Conservation (phyloP, 225 moss, liverwort and hornwort genomes). For the Pseudisothecium myosuroides region DNA sequence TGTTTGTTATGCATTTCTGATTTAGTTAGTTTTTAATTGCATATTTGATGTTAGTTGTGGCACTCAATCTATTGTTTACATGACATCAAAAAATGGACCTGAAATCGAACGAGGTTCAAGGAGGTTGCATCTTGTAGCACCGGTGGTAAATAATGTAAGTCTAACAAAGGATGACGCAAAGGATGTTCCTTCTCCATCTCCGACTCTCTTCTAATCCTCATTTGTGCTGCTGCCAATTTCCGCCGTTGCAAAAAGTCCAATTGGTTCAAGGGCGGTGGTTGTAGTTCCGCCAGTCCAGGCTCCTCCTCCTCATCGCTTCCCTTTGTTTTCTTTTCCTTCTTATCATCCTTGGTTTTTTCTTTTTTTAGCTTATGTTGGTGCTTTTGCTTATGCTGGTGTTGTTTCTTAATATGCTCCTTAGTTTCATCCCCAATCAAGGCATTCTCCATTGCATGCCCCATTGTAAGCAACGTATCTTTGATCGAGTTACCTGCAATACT, state of each 20-base stretch:
- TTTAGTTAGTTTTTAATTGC: too few relatives aligned
- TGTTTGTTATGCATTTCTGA: too few relatives aligned
- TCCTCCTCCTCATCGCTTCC: neutral
- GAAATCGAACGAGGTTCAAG: slow-evolving; percentile 1
- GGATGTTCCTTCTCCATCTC: neutral
- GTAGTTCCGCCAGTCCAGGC: neutral
- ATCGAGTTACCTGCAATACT: neutral
- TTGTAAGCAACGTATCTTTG: neutral
- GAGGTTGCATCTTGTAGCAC: slow-evolving; percentile 8
- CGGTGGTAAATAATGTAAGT: neutral
- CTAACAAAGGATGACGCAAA: neutral
- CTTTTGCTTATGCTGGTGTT: neutral
- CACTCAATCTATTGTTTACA: too few relatives aligned
- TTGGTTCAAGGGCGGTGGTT: neutral
- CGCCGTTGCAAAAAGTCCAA: slow-evolving; percentile 13
- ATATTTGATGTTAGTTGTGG: too few relatives aligned
- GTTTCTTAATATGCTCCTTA: neutral
- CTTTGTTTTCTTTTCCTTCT: neutral
- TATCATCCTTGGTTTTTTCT: neutral
- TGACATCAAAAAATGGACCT: neutral
- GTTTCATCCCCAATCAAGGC: neutral
- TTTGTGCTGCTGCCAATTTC: neutral
- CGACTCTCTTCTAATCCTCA: neutral
- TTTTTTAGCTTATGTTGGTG: neutral
- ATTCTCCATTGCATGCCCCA: neutral